Percentiles rank a stretch among this genome's conserved stretches.
These are phyloP conservation scores for Dichotomopilus funicola DNA, from an alignment of 2,329 filamentous ascomycete genomes.

Conservation along the genomic window DNA sequence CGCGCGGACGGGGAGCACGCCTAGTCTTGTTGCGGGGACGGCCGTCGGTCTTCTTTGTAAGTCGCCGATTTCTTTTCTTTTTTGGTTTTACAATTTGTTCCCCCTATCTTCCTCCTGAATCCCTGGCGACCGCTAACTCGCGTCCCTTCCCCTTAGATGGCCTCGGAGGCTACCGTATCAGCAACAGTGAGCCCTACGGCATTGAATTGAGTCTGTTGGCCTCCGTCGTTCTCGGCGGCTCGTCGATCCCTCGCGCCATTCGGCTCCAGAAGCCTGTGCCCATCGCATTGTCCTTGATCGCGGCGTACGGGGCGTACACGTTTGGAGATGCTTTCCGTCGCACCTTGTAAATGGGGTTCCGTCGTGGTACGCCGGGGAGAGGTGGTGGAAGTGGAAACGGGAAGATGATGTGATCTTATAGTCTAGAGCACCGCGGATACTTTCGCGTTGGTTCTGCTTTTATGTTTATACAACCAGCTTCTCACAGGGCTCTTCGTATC, in stretches of 20 bases:
- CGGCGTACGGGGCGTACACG: conserved; percentile 68
- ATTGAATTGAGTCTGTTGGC: conserved; percentile 85
- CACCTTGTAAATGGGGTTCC: conserved; percentile 26
- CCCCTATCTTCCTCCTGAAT: too few relatives aligned
- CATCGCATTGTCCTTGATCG: conserved; percentile 68
- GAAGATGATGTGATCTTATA: conserved; percentile 3
- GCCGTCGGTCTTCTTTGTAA: conserved; percentile 65
- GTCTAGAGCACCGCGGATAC: background rate
- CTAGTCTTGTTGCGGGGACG: conserved; percentile 77
- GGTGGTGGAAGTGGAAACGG: too few relatives aligned
- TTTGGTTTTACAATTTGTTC: too few relatives aligned
- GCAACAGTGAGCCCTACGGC: conserved; percentile 69
- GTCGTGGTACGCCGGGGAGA: too few relatives aligned
- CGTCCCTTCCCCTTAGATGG: conserved; percentile 45
- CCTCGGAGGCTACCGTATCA: conserved; percentile 74
- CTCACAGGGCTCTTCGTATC: conserved; percentile 3
- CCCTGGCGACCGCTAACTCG: too few relatives aligned
- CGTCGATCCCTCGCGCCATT: conserved; percentile 80
- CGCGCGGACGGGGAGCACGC: conserved; percentile 74
- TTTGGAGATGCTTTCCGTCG: conserved; percentile 66
- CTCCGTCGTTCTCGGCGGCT: conserved; percentile 75
- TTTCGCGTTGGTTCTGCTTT: background rate
- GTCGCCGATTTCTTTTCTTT: conserved; percentile 19
- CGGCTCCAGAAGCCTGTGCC: conserved; percentile 80
- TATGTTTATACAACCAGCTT: conserved; percentile 11